phyloP scores from a whole-genome alignment of 1,284 basidiomycete genomes.

The Cryptococcus sp. region DNA sequence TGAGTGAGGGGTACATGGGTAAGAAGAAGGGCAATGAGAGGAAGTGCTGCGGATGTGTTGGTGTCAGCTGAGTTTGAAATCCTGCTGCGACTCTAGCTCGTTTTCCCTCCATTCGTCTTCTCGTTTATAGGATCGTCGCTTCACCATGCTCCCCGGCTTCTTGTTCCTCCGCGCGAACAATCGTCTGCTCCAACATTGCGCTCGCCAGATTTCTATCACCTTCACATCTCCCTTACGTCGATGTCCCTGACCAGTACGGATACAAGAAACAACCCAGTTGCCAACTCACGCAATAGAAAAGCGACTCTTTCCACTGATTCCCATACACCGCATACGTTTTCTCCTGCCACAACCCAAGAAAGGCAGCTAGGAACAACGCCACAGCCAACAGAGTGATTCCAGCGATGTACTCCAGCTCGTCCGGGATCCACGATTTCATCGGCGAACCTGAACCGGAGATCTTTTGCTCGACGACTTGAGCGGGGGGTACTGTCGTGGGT shows the following conservation, averaged over 20 bases:
- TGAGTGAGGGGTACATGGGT: conserved; percentile 63
- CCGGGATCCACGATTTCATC: conserved; percentile 6
- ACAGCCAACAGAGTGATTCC: conserved; percentile 73
- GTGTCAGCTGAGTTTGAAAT: neutral
- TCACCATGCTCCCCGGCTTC: neutral
- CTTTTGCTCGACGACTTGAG: neutral
- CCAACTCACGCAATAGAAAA: conserved; percentile 70
- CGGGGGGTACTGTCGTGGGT: conserved; percentile 4
- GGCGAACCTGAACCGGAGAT: neutral
- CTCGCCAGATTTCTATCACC: too few relatives aligned
- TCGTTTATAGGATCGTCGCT: too few relatives aligned
- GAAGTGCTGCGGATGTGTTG: too few relatives aligned
- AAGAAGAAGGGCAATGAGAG: conserved; percentile 75
- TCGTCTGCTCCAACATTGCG: too few relatives aligned
- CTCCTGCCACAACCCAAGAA: conserved; percentile 86
- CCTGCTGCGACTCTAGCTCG: too few relatives aligned
- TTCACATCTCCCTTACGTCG: neutral
- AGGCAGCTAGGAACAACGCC: conserved; percentile 76
- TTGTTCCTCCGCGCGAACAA: neutral
- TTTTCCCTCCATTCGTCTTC: too few relatives aligned
- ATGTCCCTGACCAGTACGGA: neutral
- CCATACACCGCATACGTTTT: conserved; percentile 71
- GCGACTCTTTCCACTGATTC: conserved; percentile 79
- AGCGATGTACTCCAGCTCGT: conserved; percentile 59
- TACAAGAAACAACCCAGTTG: neutral